Base-by-base conservation (phyloP, 768 basidiomycete species). In the Psilocybe cubensis region DNA sequence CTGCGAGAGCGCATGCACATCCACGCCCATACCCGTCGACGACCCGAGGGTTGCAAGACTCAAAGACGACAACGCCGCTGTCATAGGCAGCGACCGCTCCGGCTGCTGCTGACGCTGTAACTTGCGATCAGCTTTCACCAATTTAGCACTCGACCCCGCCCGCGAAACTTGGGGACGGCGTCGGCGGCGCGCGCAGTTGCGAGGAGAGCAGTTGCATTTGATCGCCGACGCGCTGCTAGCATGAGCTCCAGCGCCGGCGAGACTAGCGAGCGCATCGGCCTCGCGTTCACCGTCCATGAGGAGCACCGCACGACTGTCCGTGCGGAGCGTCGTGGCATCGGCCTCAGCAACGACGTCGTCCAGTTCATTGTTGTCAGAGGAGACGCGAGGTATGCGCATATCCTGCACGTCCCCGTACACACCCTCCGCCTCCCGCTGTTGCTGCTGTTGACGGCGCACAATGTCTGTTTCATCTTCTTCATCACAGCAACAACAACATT, bases 271-370 rank as follows among this genome's bases (percentile, higher is more conserved):
- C 2, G 42, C 55, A 40, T 45, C 58, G 14, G 35, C 35, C 43
- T 21, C 48, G 20, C 51, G 55, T 29, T 69, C 69, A 25, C 20
- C 33, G 24, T 69, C 68, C 38, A 59, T 66, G 31, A 81, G 63
- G 27, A 83, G 66, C 56, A 68, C 69, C 9, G 76, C 75, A 8
- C 76, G 75, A 46, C 80, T 81, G 40, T 74, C n/a, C n/a, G n/a
- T n/a, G n/a, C n/a, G 70, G 46, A 61, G 40, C 47, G 64, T 29
- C 64, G 62, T 35, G 40, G 59, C 61, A 7, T 54, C 61, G 24
- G 41, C 58, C 7, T 44, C 43, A 12, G n/a, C n/a, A n/a, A n/a
- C n/a, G n/a, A n/a, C n/a, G n/a, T n/a, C n/a, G n/a, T n/a, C n/a
- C n/a, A n/a, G n/a, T n/a, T n/a, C n/a, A n/a, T n/a, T n/a, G n/a